Conservation (phyloP, 257 asterid genomes). For the Salvia hispanica region DNA sequence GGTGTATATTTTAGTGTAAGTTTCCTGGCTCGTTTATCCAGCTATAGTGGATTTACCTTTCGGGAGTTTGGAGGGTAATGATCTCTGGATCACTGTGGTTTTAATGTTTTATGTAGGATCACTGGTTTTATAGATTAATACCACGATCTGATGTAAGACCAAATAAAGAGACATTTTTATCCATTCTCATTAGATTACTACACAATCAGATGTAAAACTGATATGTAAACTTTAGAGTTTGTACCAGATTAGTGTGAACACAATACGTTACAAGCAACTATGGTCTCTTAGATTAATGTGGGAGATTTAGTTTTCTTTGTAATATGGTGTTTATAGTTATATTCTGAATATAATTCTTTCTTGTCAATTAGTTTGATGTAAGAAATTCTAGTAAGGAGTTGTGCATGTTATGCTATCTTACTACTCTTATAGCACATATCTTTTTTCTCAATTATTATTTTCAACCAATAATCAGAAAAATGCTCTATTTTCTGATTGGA, state of each 20-base stretch:
- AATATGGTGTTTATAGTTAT: neutral
- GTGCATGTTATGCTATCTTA: neutral
- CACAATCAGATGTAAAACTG: too few relatives aligned
- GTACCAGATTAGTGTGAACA: too few relatives aligned
- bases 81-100: neutral
- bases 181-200: too few relatives aligned
- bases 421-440: neutral
- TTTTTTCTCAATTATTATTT: neutral
- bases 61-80: neutral
- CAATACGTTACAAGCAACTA: neutral
- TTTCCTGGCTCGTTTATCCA: neutral
- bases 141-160: slow-evolving; percentile 4
- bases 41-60: neutral
- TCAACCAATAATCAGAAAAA: neutral
- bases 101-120: neutral
- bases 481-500: slow-evolving; percentile 23
- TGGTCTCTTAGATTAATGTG: neutral
- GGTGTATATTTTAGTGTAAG: too few relatives aligned
- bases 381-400: neutral
- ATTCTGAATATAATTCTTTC: neutral
- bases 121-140: neutral
- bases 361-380: neutral
- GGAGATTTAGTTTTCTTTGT: neutral
- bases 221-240: neutral
- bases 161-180: neutral